Evolutionary conservation across 495 filamentous ascomycete species (phyloP), one percentile per base, ranked within the genome.

Genomic region (Bacidia rubella): DNA sequence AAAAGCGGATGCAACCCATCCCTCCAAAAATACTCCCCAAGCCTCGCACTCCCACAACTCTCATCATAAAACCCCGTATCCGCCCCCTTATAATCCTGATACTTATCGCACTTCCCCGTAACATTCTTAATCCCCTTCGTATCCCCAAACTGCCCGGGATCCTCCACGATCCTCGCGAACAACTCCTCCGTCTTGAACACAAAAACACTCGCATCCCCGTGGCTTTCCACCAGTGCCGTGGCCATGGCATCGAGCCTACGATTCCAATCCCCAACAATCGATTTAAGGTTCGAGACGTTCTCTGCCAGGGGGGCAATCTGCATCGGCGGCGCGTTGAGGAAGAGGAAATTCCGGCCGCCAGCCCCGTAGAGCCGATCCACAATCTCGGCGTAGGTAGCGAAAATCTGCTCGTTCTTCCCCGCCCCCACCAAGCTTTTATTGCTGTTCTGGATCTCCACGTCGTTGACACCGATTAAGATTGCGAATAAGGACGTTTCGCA

Each of bases 271-370:
- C 25, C 1, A 12, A 50, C 19, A 12, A 38, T 35, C n/a, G 47
- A 2, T n/a, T 32, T 38, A n/a, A 50, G 24, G 44, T 7, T 15
- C 17, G 44, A 5, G 47, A 11, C 5, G 15, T 39, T 39, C 10
- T 39, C n/a, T 9, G 47, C 24, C 3, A 9, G 5, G 19, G 56
- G 56, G 21, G 41, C 20, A 7, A 76, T 76, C 23, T 85, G 68
- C 12, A 83, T 72, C 1, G 86, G 77, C 0, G 86, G 86, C 1
- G 85, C 82, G 53, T 78, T 80, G 51, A 89, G 55, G 59, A 89
- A 73, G 17, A 83, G 65, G 63, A 88, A 88, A 56, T 82, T 86
- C 51, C 84, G 74, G 5, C 76, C 84, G 0, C 86, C 86, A 20
- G 71, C 68, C 19, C 61, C 45, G 61, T 86, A 85, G 20, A 84